A percentile compares a stretch with the other conserved stretches of the same genome.
These are phyloP conservation scores for Begonia fuchsioides DNA, from an alignment of 306 rosid species.

Conservation along the genomic window DNA sequence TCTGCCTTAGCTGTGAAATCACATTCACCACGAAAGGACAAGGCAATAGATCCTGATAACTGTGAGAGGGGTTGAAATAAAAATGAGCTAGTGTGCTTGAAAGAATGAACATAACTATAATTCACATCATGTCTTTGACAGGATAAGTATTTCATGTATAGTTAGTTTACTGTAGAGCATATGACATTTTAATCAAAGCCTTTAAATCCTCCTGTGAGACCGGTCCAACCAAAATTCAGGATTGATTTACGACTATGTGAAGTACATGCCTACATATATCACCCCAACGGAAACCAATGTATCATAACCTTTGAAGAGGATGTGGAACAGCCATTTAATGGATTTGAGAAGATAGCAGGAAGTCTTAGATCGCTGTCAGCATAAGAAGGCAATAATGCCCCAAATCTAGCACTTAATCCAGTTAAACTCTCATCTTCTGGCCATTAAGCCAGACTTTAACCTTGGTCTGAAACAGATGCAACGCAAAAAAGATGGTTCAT, in stretches of 20 bases:
- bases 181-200: too few species aligned
- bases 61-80: conserved; percentile 14
- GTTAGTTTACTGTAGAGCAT: too few species aligned
- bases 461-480: conserved; percentile 37
- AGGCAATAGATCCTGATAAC: conserved; percentile 60
- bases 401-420: conserved; percentile 59
- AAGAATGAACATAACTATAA: too few species aligned
- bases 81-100: too few species aligned
- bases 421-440: conserved; percentile 18
- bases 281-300: conserved; percentile 1
- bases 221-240: too few species aligned
- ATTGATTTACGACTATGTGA: too few species aligned
- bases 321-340: conserved; percentile 46
- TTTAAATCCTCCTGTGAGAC: too few species aligned
- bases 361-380: conserved; percentile 15
- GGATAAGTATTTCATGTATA: too few species aligned
- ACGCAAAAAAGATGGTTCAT: background rate
- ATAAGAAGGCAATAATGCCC: conserved; percentile 40
- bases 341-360: conserved; percentile 40
- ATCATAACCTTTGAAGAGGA: conserved; percentile 41
- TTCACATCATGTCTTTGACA: too few species aligned
- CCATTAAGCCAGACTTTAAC: conserved; percentile 54
- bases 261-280: too few species aligned
- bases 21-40: conserved; percentile 66
- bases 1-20: conserved; percentile 66